Percentiles rank a stretch among this genome's conserved stretches.
These are phyloP conservation scores for Lentinula sp. DNA, from an alignment of 768 basidiomycete genomes.

Conservation along the genomic window DNA sequence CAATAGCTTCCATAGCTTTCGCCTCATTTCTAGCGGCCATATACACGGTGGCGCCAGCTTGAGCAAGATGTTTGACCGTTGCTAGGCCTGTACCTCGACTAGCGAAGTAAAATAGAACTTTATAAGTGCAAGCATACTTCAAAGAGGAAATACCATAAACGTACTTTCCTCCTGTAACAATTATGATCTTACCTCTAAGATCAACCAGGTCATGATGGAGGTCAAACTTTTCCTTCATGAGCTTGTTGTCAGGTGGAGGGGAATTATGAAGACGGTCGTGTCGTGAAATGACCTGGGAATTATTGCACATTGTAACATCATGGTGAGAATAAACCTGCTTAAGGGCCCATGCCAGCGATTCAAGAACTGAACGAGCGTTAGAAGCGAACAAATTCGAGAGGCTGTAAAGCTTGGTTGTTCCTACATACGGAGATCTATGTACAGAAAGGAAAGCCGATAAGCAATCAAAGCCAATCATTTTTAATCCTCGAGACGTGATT, in stretches of 20 bases:
- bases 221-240: background rate
- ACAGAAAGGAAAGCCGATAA: background rate
- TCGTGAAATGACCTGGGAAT: background rate
- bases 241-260: background rate
- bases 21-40: constrained; percentile 44
- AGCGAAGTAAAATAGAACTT: background rate
- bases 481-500: background rate
- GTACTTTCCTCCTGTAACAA: constrained; percentile 6
- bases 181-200: background rate
- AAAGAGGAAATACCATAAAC: background rate
- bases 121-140: background rate
- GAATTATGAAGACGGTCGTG: background rate
- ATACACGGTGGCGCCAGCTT: constrained; percentile 53
- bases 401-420: too few species aligned
- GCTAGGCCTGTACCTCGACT: constrained; percentile 42
- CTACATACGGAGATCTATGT: background rate
- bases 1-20: constrained; percentile 43
- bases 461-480: background rate
- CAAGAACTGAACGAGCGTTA: too few species aligned
- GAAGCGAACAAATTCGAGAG: too few species aligned
- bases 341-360: background rate
- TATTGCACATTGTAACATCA: background rate
- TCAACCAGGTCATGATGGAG: background rate
- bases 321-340: background rate
- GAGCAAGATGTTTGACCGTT: constrained; percentile 45